These are phyloP conservation scores for Dionaea muscipula DNA, from an alignment of 179 eudicot genomes.

Conservation along the genomic window DNA sequence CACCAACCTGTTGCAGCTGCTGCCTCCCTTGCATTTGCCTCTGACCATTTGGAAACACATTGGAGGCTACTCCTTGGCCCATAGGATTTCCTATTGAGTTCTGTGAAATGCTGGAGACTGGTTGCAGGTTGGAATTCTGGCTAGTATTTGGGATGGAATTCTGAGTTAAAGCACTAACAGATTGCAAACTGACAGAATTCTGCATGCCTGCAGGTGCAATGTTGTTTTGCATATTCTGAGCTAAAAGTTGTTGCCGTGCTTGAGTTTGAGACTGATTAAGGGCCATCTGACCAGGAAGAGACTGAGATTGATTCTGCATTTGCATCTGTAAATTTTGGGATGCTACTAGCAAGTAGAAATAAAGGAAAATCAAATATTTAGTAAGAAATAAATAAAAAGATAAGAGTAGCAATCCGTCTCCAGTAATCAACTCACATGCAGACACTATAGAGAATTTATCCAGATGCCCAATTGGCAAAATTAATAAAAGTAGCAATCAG, in stretches of 20 bases:
- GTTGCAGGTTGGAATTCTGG: constrained; percentile 66
- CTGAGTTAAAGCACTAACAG: constrained; percentile 43
- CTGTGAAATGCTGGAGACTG: constrained; percentile 46
- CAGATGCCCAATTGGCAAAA: no score
- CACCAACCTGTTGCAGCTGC: constrained; percentile 30
- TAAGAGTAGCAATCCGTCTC: not conserved
- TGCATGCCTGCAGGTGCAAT: constrained; percentile 42
- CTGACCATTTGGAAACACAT: constrained; percentile 54
- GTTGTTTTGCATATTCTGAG: constrained; percentile 55
- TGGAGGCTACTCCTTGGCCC: constrained; percentile 63
- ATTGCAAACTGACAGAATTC: constrained; percentile 47
- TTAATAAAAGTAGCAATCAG: no score
- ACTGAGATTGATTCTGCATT: constrained; percentile 52
- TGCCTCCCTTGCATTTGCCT: constrained; percentile 78
- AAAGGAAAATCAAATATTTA: constrained; percentile 4
- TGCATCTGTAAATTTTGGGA: constrained; percentile 59
- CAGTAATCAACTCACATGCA: no score
- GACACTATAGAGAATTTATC: no score
- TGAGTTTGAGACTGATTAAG: constrained; percentile 54
- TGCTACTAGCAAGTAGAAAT: constrained; percentile 14
- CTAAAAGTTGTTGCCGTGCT: constrained; percentile 44
- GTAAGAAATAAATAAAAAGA: not conserved
- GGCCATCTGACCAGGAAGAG: constrained; percentile 50
- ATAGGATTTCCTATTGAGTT: constrained; percentile 54
- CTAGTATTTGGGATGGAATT: constrained; percentile 50